A percentile compares a stretch with the other conserved stretches of the same genome.
Conservation (phyloP, 345 rosid genomes). For the Pistacia vera region DNA sequence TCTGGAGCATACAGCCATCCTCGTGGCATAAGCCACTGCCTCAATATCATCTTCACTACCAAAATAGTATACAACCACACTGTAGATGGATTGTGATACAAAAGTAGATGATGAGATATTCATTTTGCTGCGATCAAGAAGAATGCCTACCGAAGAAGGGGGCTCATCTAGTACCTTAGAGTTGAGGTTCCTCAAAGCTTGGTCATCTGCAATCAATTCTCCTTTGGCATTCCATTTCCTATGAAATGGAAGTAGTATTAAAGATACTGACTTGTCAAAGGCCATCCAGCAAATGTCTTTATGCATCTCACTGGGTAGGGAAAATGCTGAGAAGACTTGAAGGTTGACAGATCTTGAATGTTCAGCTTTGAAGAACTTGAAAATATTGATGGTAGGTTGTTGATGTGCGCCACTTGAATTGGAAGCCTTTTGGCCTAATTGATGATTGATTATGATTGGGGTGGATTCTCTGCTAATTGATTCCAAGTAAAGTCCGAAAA, state of each 20-base stretch:
- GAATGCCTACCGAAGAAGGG: conserved; percentile 31
- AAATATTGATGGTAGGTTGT: conserved; percentile 17
- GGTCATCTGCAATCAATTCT: conserved; percentile 16
- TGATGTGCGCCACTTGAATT: background rate
- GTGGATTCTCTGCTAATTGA: conserved; percentile 23
- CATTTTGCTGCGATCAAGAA: conserved; percentile 22
- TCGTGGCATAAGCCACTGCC: conserved; percentile 29
- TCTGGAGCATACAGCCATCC: conserved; percentile 23
- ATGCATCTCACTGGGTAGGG: conserved; percentile 26
- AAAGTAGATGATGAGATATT: conserved; percentile 22
- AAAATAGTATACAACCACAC: conserved; percentile 12
- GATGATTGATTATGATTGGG: conserved; percentile 26
- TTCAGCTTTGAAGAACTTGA: conserved; percentile 18
- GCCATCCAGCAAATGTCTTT: conserved; percentile 33
- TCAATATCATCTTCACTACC: conserved; percentile 36
- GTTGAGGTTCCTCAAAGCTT: conserved; percentile 20
- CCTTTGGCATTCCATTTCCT: conserved; percentile 26
- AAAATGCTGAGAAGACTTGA: conserved; percentile 30
- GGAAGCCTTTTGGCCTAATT: conserved; percentile 27
- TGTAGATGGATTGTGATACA: background rate
- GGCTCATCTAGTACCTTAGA: conserved; percentile 23
- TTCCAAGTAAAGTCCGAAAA: conserved; percentile 33
- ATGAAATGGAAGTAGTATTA: conserved; percentile 29
- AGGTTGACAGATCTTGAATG: conserved; percentile 14
- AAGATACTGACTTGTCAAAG: conserved; percentile 26